Conservation (phyloP, 306 rosid genomes). For the Biancaea sappan region DNA sequence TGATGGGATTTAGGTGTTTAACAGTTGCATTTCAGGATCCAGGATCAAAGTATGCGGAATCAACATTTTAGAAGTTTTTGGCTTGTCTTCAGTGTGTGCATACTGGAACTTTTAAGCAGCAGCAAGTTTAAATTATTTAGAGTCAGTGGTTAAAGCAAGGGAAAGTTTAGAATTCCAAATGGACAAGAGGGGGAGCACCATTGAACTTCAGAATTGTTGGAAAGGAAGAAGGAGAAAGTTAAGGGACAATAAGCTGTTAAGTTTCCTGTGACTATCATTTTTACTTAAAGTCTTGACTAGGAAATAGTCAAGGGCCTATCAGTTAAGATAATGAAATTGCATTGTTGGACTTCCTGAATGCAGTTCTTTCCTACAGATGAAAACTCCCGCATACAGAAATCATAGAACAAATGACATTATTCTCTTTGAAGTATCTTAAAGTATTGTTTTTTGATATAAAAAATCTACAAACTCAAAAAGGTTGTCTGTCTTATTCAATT, state of each 20-base stretch:
- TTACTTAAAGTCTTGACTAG: no score
- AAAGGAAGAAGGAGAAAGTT: not conserved
- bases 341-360: not conserved
- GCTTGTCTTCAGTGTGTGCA: not conserved
- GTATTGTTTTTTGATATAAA: no score
- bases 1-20: not conserved
- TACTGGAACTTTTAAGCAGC: not conserved
- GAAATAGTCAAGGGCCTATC: no score
- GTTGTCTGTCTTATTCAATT: no score
- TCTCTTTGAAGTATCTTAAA: no score
- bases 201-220: not conserved
- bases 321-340: not conserved
- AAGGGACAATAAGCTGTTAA: no score
- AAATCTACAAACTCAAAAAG: no score
- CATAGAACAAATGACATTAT: no score
- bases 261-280: no score
- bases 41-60: not conserved
- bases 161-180: not conserved
- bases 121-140: not conserved
- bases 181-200: not conserved
- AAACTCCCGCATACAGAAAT: not conserved
- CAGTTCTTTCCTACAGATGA: not conserved
- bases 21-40: not conserved
- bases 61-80: not conserved
- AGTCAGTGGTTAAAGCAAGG: not conserved